Conservation (phyloP, 2,329 filamentous ascomycete genomes). For the Talaromyces sp. region DNA sequence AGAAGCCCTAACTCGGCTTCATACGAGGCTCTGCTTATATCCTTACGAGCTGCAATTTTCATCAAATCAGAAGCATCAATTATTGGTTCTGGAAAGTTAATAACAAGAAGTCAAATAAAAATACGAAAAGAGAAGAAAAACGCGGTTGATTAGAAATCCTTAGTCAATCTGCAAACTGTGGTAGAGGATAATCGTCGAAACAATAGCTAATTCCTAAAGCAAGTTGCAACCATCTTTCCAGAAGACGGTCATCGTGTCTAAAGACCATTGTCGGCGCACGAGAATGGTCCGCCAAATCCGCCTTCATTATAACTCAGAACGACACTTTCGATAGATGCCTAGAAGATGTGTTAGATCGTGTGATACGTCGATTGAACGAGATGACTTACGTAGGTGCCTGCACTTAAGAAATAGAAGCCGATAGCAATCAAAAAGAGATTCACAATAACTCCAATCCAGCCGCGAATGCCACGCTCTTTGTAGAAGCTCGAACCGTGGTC, state of each 20-base stretch:
- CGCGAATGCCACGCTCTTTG: constrained; percentile 40
- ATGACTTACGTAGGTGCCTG: constrained; percentile 67
- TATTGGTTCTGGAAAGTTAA: too few species aligned
- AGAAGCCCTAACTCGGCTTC: constrained; percentile 13
- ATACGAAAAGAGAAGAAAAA: neutral
- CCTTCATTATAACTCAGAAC: constrained; percentile 66
- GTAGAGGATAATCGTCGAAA: neutral
- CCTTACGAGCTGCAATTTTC: neutral
- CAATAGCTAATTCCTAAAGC: neutral
- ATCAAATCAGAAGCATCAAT: neutral
- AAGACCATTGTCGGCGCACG: constrained; percentile 56
- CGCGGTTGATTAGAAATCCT: neutral
- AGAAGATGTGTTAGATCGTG: neutral
- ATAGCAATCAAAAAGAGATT: constrained; percentile 71
- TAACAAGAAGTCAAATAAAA: neutral
- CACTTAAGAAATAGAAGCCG: constrained; percentile 76
- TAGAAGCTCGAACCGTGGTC: constrained; percentile 43
- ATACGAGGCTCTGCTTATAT: neutral
- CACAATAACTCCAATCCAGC: constrained; percentile 48
- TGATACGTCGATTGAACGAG: neutral
- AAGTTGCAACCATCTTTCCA: neutral
- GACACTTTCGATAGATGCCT: constrained; percentile 45
- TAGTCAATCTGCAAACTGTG: constrained; percentile 8
- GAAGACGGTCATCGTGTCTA: constrained; percentile 20
- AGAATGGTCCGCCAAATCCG: constrained; percentile 68